Base-by-base conservation (phyloP, 148 eudicot species). In the Hydrangea macrophylla region DNA sequence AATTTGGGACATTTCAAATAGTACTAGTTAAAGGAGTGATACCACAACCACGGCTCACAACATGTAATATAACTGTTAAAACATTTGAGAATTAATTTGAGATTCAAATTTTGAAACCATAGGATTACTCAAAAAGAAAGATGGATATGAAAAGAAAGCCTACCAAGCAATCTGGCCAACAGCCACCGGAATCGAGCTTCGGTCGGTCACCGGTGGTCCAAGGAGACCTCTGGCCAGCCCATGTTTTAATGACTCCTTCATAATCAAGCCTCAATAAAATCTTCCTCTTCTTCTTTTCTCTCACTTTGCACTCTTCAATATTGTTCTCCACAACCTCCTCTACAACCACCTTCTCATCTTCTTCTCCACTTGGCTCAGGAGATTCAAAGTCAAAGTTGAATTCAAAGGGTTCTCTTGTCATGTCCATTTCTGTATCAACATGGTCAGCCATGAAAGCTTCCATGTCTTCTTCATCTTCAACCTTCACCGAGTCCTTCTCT, bases 81-180 rank as follows among this genome's bases (percentile, higher is more conserved):
- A n/a, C n/a, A n/a, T n/a, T n/a, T n/a, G n/a, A n/a, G n/a, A n/a
- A n/a, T n/a, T n/a, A n/a, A n/a, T n/a, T n/a, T n/a, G n/a, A n/a
- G n/a, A n/a, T n/a, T n/a, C n/a, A n/a, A n/a, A n/a, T n/a, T n/a
- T n/a, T n/a, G n/a, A n/a, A n/a, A n/a, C n/a, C n/a, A n/a, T n/a
- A n/a, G n/a, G n/a, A n/a, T n/a, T n/a, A n/a, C n/a, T 1, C 9
- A 1, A 17, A 32, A 22, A 18, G 5, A 56, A 39, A 40, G 35
- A 12, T 17, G n/a, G 42, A 20, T 45, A 30, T 9, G 30, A 50
- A 17, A 3, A 53, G 39, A 8, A 39, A 39, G 72, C 60, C 31
- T 76, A 89, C 98, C 98, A 79, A 40, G 83, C 82, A 84, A 50
- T 75, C 73, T n/a, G 91, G 86, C 98, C 91, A 87, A 56, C 84